Evolutionary conservation across 164 flowering plant species (phyloP), one percentile per base, ranked within the genome.

Genomic region (Cinnamomum chago): DNA sequence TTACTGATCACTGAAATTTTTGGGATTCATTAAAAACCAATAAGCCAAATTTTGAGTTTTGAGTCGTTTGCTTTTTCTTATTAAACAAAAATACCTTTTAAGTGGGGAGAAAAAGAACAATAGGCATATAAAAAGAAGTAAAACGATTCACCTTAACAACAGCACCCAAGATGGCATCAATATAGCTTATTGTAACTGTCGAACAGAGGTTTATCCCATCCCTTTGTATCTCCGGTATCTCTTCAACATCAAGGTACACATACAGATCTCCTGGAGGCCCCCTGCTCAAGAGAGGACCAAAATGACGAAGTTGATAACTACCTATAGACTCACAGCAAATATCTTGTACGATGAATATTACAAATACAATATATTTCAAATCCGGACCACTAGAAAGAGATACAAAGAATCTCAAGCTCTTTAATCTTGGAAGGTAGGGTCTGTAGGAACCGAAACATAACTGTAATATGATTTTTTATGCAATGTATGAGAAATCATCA

Each of bases 231-330:
- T 88, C 99, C 18, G 90, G 80, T 67, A 93, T 85, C 79, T 95
- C 95, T 77, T 87, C 83, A 68, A 93, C 90, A 51, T 90, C 96
- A 82, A 95, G 96, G 79, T 90, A 93, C 7, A 95, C 99, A 88
- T 51, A 95, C 76, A 95, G 97, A 84, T 95, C 98, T 67, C 99
- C 99, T 12, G 96, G 88, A 72, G 92, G 89, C 14, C 94, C 99
- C 81, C 99, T 95, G 88, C 70, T 68, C 30, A 50, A n/a, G 27
- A 27, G 13, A 65, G 33, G 51, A 52, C 47, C 47, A 28, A 67
- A 28, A 67, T 30, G 18, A 66, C 14, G 5, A 10, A 27, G 20
- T 66, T 66, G 47, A 28, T 40, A 47, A 33, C 25, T 35, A 68
- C 11, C 14, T 52, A 52, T 4, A 52, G 58, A 52, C 18, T 52